Evolutionary conservation across 1,139 yeast genomes (phyloP).

Genomic region (Kodamaea ohmeri): DNA sequence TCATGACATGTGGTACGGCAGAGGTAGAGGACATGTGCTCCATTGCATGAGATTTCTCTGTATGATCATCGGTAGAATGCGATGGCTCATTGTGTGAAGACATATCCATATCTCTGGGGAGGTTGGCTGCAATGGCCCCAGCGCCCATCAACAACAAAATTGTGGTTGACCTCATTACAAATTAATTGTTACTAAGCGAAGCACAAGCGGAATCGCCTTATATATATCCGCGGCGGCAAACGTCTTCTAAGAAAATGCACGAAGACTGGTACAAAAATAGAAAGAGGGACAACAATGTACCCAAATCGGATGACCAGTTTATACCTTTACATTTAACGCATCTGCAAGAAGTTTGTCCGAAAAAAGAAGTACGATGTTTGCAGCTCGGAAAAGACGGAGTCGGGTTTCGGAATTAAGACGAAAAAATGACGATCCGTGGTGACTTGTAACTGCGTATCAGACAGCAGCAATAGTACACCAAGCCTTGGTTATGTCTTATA

Average conservation of each 20-base stretch:
- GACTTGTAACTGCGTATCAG: neutral
- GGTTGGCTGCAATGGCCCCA: slow-evolving; percentile 1
- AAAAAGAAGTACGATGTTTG: neutral
- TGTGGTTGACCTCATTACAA: neutral
- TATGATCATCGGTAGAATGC: neutral
- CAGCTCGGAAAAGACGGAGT: slow-evolving; percentile 5
- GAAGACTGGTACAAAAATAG: slow-evolving; percentile 3
- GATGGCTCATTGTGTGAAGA: neutral
- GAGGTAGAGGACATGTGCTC: slow-evolving; percentile 1
- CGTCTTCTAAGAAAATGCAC: neutral
- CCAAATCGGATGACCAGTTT: slow-evolving; percentile 3
- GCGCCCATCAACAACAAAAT: neutral
- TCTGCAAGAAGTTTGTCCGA: slow-evolving; percentile 4
- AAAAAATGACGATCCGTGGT: neutral
- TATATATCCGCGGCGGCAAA: slow-evolving; percentile 4
- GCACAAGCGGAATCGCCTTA: neutral
- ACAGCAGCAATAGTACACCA: neutral
- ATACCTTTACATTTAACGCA: neutral
- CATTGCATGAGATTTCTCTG: neutral
- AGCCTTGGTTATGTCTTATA: too few relatives aligned
- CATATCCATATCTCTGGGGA: slow-evolving; percentile 4
- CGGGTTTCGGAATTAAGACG: slow-evolving; percentile 3
- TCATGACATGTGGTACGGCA: slow-evolving; percentile 47
- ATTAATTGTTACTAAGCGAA: neutral
- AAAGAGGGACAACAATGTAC: neutral